Base-by-base conservation (phyloP, 441 rosid species). In the Euphorbia schlechtendalii region DNA sequence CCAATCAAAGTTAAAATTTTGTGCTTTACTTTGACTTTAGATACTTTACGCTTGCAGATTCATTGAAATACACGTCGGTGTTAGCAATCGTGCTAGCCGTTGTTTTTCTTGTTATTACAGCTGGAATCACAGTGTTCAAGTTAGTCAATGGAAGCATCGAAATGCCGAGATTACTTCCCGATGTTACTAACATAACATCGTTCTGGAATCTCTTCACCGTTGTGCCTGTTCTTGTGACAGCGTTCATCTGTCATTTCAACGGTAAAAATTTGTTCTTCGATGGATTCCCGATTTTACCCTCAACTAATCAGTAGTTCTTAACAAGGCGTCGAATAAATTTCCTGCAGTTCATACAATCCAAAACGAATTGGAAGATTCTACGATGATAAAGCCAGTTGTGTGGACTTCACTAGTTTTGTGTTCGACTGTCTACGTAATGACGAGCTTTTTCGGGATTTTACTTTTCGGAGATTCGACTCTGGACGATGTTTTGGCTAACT, bases 401-500 rank as follows among this genome's bases (percentile, higher is more conserved):
- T 70, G 80, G 76, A 84, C 91, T n/a, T 74, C 96, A 20, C 82
- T 87, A 63, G 76, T 64, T 66, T 69, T 92, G 20, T 92, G 96
- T 77, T 86, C 98, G 59, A 66, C 83, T 30, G 89, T 92, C 49
- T 89, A 89, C 71, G 59, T 87, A 59, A 71, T 79, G 86, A 89
- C 83, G 43, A 87, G 96, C 80, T 61, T 89, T 71, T 92, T 87
- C 14, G 96, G 96, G 11, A 80, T 84, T 73, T 96, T 92, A 21
- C 84, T 89, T 55, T 92, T 92, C 13, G 96, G 98, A 0, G 84
- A 89, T n/a, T 76, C 80, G 55, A 89, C 87, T 60, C 80, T 87
- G 28, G 93, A 89, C 68, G 98, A 92, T 65, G 91, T 92, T 30
- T 88, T 92, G 48, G 91, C 95, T 55, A 92, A 92, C 81, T 89